These are phyloP conservation scores for Singerocomus inundabilis DNA, from an alignment of 1,284 basidiomycete species.

Conservation along the genomic window DNA sequence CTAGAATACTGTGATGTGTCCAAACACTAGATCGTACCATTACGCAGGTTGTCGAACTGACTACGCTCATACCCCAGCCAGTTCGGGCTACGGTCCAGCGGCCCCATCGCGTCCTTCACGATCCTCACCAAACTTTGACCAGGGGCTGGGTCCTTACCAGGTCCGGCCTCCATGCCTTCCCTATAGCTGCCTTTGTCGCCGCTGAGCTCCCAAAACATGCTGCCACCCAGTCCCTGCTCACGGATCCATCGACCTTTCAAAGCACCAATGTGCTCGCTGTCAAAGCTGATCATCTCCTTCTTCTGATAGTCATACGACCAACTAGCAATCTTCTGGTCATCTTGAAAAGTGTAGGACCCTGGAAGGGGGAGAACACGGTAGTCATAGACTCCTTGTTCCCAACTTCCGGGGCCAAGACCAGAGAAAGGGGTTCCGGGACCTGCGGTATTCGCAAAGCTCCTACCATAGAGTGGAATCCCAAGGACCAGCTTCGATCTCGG, in stretches of 20 bases:
- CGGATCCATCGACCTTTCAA: conserved; percentile 78
- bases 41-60: conserved; percentile 72
- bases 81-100: conserved; percentile 61
- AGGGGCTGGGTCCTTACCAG: conserved; percentile 59
- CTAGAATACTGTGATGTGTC: background rate
- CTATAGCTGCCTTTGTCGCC: conserved; percentile 70
- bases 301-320: conserved; percentile 74
- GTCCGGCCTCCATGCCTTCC: conserved; percentile 69
- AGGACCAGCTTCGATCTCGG: conserved; percentile 54
- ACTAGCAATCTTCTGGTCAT: conserved; percentile 70
- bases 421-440: conserved; percentile 69
- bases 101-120: conserved; percentile 74
- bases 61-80: conserved; percentile 73
- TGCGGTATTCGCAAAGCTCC: conserved; percentile 76
- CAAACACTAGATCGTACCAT: conserved; percentile 40
- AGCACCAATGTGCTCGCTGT: conserved; percentile 63
- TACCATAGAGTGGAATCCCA: conserved; percentile 85
- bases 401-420: conserved; percentile 60
- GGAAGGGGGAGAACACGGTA: conserved; percentile 74
- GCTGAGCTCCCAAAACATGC: conserved; percentile 87
- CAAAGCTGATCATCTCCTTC: conserved; percentile 72
- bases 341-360: conserved; percentile 67
- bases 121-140: conserved; percentile 64
- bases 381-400: conserved; percentile 46
- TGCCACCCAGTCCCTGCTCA: conserved; percentile 68